A percentile compares a stretch with the other conserved stretches of the same genome.
Evolutionary conservation across 805 yeast species (phyloP).

Genomic region (Geotrichum ghanense): DNA sequence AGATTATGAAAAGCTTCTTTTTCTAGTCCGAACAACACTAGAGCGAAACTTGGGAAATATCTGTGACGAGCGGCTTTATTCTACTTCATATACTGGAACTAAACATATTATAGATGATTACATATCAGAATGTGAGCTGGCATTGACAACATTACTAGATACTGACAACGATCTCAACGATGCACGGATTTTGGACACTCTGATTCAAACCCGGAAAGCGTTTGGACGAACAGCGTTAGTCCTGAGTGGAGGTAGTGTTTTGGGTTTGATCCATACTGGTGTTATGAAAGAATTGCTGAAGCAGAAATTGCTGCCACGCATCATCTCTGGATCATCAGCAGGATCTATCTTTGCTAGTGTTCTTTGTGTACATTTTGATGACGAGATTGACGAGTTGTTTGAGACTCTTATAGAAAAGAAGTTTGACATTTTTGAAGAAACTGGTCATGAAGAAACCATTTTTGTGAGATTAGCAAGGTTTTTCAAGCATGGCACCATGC

Average conservation of each 20-base stretch:
- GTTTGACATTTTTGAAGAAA: slow-evolving; percentile 48
- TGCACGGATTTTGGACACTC: slow-evolving; percentile 59
- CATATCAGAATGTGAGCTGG: slow-evolving; percentile 60
- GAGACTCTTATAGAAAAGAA: slow-evolving; percentile 37
- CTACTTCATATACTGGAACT: slow-evolving; percentile 77
- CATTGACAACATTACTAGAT: slow-evolving; percentile 27
- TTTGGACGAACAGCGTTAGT: slow-evolving; percentile 91
- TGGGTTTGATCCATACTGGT: slow-evolving; percentile 89
- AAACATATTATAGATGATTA: slow-evolving; percentile 75
- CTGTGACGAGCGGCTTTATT: slow-evolving; percentile 68
- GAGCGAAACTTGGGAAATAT: slow-evolving; percentile 76
- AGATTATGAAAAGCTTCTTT: slow-evolving; percentile 53
- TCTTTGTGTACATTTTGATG: slow-evolving; percentile 67
- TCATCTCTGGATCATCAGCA: slow-evolving; percentile 89
- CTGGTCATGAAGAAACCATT: slow-evolving; percentile 41
- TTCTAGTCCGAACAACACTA: slow-evolving; percentile 76
- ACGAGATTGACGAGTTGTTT: slow-evolving; percentile 40
- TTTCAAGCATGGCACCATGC: slow-evolving; percentile 80
- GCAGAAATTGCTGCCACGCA: slow-evolving; percentile 65
- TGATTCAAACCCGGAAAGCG: slow-evolving; percentile 79
- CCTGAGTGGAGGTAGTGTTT: slow-evolving; percentile 92
- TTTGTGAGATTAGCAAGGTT: slow-evolving; percentile 45
- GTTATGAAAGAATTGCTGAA: slow-evolving; percentile 73
- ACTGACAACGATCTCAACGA: slow-evolving; percentile 31
- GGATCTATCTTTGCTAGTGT: slow-evolving; percentile 93